Evolutionary conservation across 2,329 filamentous ascomycete genomes (phyloP).

Genomic region (Aspergillus hiratsukae): DNA sequence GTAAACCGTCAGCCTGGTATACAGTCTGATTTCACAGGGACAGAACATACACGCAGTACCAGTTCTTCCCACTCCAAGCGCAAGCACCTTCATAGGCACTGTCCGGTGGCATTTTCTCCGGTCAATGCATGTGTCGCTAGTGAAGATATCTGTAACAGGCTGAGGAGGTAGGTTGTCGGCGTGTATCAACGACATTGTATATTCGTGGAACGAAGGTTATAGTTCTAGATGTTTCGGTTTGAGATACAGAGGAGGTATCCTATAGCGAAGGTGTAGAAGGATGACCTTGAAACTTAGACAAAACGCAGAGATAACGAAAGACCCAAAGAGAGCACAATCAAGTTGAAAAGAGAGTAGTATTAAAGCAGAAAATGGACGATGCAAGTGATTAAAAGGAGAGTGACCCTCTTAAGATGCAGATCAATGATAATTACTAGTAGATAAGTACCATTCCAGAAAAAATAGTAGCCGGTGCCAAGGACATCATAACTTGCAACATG

Average conservation of each 20-base stretch:
- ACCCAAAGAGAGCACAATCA: not conserved
- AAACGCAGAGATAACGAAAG: not conserved
- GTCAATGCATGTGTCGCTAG: constrained; percentile 64
- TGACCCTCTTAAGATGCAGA: not conserved
- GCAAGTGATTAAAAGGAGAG: not conserved
- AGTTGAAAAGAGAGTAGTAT: not conserved
- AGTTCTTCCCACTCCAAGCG: constrained; percentile 65
- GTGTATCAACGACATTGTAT: constrained; percentile 32
- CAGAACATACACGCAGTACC: constrained; percentile 61
- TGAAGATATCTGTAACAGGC: constrained; percentile 48
- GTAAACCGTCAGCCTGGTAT: constrained; percentile 3
- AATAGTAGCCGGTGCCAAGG: not conserved
- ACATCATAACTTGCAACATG: not conserved
- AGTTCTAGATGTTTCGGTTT: constrained; percentile 1
- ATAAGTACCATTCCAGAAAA: not conserved
- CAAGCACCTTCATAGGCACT: constrained; percentile 69
- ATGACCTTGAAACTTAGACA: not conserved
- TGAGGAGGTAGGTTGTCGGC: constrained; percentile 38
- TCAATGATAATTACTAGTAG: not conserved
- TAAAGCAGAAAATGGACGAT: not conserved
- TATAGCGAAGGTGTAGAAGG: not conserved
- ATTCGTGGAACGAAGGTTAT: not conserved
- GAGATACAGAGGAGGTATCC: not conserved
- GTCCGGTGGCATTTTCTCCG: constrained; percentile 59
- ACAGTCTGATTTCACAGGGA: not conserved